Evolutionary conservation across 257 asterid genomes (phyloP), one percentile per base, ranked within the genome.

Genomic region (Eucommia ulmoides): DNA sequence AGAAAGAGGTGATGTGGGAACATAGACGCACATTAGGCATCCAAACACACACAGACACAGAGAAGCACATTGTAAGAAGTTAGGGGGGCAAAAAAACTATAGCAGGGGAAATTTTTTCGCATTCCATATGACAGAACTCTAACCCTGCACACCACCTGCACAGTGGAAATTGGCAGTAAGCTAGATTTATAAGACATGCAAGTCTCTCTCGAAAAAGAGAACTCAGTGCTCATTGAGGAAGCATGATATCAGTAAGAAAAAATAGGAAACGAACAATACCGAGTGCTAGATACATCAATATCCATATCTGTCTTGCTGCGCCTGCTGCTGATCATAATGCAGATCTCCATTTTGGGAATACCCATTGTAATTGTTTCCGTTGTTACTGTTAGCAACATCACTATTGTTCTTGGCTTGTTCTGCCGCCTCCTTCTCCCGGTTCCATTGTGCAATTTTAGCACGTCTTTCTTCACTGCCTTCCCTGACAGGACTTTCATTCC

Each of bases 141-240:
- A 79, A 79, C 76, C 95, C 89, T 81, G 94, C 89, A 75, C 77
- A 81, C 86, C 86, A 63, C 95, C 97, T 84, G 97, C 95, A 88
- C 88, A 81, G 84, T 75, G 92, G 93, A 84, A 88, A 88, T 77
- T 88, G 67, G 80, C 83, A 71, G 74, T 84, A 65, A 84, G 95
- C 84, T 65, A 61, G 45, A 56, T 65, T 63, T 74, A 48, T 3
- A 50, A 58, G 38, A 45, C 61, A 63, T 21, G 54, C 65, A 51
- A 62, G 66, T 51, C 48, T 19, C 42, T 53, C 44, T n/a, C 42
- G 17, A 49, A 50, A 63, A 26, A 12, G 55, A 35, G 44, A 50
- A 20, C 23, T 56, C 38, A 51, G 20, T 9, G 25, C 15, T 44
- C 4, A 19, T 18, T 35, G 25, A n/a, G 22, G 56, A 55, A 55